Conservation (phyloP, 495 filamentous ascomycete species). For the Trichoderma parareesei region DNA sequence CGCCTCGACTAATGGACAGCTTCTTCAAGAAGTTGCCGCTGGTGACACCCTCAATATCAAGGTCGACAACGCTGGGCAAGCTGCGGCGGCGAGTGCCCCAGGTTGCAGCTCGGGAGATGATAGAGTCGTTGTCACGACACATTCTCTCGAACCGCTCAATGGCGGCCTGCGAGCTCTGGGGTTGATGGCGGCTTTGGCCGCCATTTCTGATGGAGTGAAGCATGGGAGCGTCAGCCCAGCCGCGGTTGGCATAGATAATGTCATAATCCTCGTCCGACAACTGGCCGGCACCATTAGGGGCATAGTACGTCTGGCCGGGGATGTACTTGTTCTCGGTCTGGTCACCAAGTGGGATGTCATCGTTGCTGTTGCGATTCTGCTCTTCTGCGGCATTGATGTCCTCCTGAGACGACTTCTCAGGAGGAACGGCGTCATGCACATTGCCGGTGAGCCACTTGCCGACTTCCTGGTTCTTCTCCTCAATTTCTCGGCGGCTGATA, state of each 20-base stretch:
- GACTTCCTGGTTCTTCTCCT: conserved; percentile 34
- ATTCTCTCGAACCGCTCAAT: conserved; percentile 39
- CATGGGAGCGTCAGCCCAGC: conserved; percentile 40
- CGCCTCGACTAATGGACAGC: conserved; percentile 45
- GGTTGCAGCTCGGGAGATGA: conserved; percentile 59
- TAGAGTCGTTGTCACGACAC: conserved; percentile 42
- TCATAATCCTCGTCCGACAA: conserved; percentile 34
- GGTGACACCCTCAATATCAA: conserved; percentile 52
- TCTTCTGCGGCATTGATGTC: conserved; percentile 9
- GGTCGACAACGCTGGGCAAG: conserved; percentile 36
- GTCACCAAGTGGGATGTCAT: conserved; percentile 26
- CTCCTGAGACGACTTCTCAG: neutral
- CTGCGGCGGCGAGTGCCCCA: conserved; percentile 62
- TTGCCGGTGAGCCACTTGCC: conserved; percentile 29
- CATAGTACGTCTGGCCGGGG: conserved; percentile 40
- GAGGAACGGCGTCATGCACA: neutral
- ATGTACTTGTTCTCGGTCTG: conserved; percentile 33
- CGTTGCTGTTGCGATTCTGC: conserved; percentile 28
- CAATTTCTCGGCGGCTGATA: conserved; percentile 22
- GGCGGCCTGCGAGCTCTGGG: conserved; percentile 43
- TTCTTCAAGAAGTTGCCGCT: conserved; percentile 55
- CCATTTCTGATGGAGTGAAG: conserved; percentile 30
- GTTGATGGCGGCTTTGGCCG: conserved; percentile 31
- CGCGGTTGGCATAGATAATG: conserved; percentile 35
- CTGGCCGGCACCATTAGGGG: conserved; percentile 28